Base-by-base conservation (phyloP, 192 early-diverging fungal genomes). In the Entophlyctis luteolus region DNA sequence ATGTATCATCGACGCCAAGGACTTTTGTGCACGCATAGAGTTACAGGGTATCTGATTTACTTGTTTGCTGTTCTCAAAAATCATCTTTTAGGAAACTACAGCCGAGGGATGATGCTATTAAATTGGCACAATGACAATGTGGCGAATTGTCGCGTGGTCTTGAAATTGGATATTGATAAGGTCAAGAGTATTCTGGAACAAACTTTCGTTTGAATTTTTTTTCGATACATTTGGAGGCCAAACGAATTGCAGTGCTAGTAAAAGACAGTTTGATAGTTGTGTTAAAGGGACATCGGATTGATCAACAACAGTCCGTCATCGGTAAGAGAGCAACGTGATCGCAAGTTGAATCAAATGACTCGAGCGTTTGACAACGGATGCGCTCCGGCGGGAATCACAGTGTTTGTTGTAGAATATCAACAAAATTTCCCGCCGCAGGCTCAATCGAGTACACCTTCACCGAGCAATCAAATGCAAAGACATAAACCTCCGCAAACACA, bases 21-120 rank as follows among this genome's bases (percentile, higher is more conserved):
- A 74, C 45, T 72, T 74, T 67, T 62, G 75, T 39, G 71, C 71
- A 8, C 39, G 73, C 20, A 69, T 79, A 20, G 77, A 79, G 55
- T 59, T 79, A 10, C 38, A 55, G 18, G 77, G 77, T 3, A 48
- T 29, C 3, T 58, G n/a, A 45, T 45, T n/a, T n/a, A n/a, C n/a
- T n/a, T n/a, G n/a, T n/a, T n/a, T n/a, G 42, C 10, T 45, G n/a
- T n/a, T 45, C 42, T 45, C 42, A 45, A 12, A 12, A 45, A 12
- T 45, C 10, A 45, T n/a, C 10, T 45, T 12, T 45, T 45, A 12
- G n/a, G n/a, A 10, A 45, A 45, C 10, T 52, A 75, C 49, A 59
- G 71, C 1, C 59, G 77, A 4, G 77, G 77, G 45, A 55, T 73
- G 62, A 59, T 72, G 6, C 47, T 65, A 25, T 49, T 79, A 46